Percentiles rank a stretch among this genome's conserved stretches.
phyloP scores from a whole-genome alignment of 1,139 yeast species.

The Yamadazyma sp. region DNA sequence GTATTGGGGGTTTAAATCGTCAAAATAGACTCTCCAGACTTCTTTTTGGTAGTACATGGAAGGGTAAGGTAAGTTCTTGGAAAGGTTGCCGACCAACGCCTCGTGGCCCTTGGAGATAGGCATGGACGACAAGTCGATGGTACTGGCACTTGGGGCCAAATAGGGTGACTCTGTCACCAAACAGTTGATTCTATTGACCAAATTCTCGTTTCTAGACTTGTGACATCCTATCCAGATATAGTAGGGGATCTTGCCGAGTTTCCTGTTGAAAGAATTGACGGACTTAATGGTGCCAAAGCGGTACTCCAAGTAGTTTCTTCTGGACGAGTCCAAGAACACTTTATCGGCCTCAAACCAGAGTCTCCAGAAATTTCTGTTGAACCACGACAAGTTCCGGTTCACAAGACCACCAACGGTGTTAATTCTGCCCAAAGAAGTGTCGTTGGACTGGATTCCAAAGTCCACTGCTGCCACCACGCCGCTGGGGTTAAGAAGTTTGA shows the following conservation, averaged over 20 bases:
- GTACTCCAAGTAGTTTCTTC: slow-evolving; percentile 82
- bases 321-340: slow-evolving; percentile 74
- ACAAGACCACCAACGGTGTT: slow-evolving; percentile 74
- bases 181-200: slow-evolving; percentile 65
- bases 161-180: slow-evolving; percentile 81
- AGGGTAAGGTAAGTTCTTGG: slow-evolving; percentile 72
- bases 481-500: slow-evolving; percentile 49
- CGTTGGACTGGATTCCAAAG: slow-evolving; percentile 72
- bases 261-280: slow-evolving; percentile 60
- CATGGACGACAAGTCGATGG: slow-evolving; percentile 24
- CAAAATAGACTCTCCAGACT: slow-evolving; percentile 78
- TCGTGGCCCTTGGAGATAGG: slow-evolving; percentile 68
- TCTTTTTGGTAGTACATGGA: slow-evolving; percentile 75
- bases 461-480: slow-evolving; percentile 73
- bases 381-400: slow-evolving; percentile 74
- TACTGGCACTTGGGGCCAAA: slow-evolving; percentile 51
- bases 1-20: slow-evolving; percentile 65
- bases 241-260: slow-evolving; percentile 73
- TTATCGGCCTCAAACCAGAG: slow-evolving; percentile 86
- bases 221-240: slow-evolving; percentile 84
- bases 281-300: slow-evolving; percentile 78
- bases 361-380: slow-evolving; percentile 78
- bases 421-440: slow-evolving; percentile 66
- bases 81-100: slow-evolving; percentile 64
- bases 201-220: slow-evolving; percentile 58